Evolutionary conservation across 352 stramenopile genomes (phyloP), one percentile per base, ranked within the genome.

Genomic region (Pythium vanterpoolii): DNA sequence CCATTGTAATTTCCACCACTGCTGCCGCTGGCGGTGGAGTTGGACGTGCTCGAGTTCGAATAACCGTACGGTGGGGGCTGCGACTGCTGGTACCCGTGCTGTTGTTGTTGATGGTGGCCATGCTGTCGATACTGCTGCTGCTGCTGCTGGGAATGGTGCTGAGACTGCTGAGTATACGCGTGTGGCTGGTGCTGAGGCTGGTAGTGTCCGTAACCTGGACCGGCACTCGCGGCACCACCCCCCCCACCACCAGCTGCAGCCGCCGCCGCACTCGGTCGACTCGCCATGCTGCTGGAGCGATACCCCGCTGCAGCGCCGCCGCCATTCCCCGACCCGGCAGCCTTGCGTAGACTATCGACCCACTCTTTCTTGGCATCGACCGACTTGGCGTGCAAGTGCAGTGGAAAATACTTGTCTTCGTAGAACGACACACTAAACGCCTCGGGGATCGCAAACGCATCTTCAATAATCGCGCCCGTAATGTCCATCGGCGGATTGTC

Each of bases 401-500:
- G 69, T 21, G 85, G 84, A 53, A 87, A 88, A 65, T 92, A 89
- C 63, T 81, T 86, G 58, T 92, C 71, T 26, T 95, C 78, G 18
- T 75, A 69, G 46, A 95, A 95, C 43, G 79, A 81, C 50, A 95
- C 76, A 55, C 78, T 86, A 48, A 95, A 92, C 3, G 86, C 86
- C 67, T 95, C 86, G 0, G 79, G 79, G 24, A 91, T 76, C n/a
- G 77, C 73, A 36, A 77, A 84, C 45, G 86, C 83, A 63, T 93
- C 86, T 66, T 93, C 79, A 11, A 95, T 70, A 6, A 84, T 68
- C 11, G 86, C 82, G 16, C 82, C 79, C 3, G 75, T 89, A 33
- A 95, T 62, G 60, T 95, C 83, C 76, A 93, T 93, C 5, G 80
- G 83, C 19, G 80, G 83, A 45, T 90, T 91, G 51, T 90, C 82